These are phyloP conservation scores for Aotearoamyces nothofagi DNA, from an alignment of 2,329 filamentous ascomycete genomes.

Conservation along the genomic window DNA sequence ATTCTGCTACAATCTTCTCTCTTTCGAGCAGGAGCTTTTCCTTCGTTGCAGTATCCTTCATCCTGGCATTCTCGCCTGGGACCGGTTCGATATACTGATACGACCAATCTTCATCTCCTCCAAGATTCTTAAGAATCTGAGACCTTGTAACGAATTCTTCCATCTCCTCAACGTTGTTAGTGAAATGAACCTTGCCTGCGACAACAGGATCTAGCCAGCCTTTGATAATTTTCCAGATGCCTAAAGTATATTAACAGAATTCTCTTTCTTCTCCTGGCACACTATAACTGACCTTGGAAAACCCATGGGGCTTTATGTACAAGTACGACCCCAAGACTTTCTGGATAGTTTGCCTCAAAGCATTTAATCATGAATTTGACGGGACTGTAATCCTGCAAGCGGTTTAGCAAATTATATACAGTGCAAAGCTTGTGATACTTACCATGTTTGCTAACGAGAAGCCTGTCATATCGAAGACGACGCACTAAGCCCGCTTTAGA, in stretches of 20 bases:
- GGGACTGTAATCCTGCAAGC: constrained; percentile 64
- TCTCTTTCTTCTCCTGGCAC: constrained; percentile 2
- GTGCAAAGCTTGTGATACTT: constrained; percentile 13
- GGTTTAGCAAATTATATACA: constrained; percentile 8
- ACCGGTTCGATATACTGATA: constrained; percentile 71
- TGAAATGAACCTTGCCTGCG: constrained; percentile 86
- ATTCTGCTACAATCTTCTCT: constrained; percentile 50
- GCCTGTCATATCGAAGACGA: constrained; percentile 91
- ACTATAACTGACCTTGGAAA: constrained; percentile 56
- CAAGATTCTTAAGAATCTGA: constrained; percentile 69
- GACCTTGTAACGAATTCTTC: constrained; percentile 56
- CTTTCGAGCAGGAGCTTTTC: constrained; percentile 50
- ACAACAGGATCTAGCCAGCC: constrained; percentile 97
- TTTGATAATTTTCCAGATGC: constrained; percentile 91
- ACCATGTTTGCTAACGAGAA: constrained; percentile 94
- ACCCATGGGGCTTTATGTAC: constrained; percentile 96
- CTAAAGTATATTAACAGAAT: constrained; percentile 23
- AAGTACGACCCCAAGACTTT: constrained; percentile 75
- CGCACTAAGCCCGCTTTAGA: constrained; percentile 38
- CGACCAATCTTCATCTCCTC: constrained; percentile 71
- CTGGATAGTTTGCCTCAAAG: constrained; percentile 97
- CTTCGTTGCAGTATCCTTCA: constrained; percentile 49
- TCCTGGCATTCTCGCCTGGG: constrained; percentile 58
- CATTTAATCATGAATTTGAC: constrained; percentile 99
- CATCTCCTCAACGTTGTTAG: constrained; percentile 65